Conservation (phyloP, 352 stramenopile genomes). For the Elongisporangium senticosum region DNA sequence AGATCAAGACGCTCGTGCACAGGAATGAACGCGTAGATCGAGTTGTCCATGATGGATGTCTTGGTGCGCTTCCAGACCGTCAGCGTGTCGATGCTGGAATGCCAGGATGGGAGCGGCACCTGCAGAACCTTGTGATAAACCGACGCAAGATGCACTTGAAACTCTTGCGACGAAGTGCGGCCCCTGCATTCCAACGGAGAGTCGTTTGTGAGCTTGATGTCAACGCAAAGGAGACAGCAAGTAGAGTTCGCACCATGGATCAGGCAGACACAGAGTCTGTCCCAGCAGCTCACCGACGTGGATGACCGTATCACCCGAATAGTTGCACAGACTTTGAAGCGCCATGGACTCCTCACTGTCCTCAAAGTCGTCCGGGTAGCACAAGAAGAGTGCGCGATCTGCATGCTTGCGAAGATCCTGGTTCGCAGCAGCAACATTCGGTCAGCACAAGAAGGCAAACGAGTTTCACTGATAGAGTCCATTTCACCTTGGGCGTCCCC, state of each 20-base stretch:
- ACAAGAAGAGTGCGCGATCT: slow-evolving; percentile 88
- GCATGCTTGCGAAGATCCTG: slow-evolving; percentile 70
- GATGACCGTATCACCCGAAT: slow-evolving; percentile 89
- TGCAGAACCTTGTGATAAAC: slow-evolving; percentile 94
- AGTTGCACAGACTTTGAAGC: slow-evolving; percentile 86
- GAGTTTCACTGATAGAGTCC: background rate
- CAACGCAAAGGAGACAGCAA: background rate
- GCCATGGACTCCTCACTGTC: slow-evolving; percentile 87
- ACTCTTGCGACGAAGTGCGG: slow-evolving; percentile 88
- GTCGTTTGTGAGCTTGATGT: background rate
- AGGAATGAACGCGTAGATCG: slow-evolving; percentile 76
- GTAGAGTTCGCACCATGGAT: slow-evolving; percentile 56
- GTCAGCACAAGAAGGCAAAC: background rate
- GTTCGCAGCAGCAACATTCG: background rate
- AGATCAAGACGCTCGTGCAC: slow-evolving; percentile 71
- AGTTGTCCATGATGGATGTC: slow-evolving; percentile 80
- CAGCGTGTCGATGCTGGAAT: slow-evolving; percentile 90
- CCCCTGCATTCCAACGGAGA: slow-evolving; percentile 39
- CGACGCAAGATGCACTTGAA: slow-evolving; percentile 86
- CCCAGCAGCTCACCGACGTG: slow-evolving; percentile 92
- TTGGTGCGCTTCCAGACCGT: slow-evolving; percentile 94
- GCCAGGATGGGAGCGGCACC: slow-evolving; percentile 87
- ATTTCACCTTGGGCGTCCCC: slow-evolving; percentile 59
- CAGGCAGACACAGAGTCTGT: slow-evolving; percentile 84
- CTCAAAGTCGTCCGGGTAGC: slow-evolving; percentile 92